Evolutionary conservation across 2,329 filamentous ascomycete genomes (phyloP).

Genomic region (Beauveria scarabaeidicola): DNA sequence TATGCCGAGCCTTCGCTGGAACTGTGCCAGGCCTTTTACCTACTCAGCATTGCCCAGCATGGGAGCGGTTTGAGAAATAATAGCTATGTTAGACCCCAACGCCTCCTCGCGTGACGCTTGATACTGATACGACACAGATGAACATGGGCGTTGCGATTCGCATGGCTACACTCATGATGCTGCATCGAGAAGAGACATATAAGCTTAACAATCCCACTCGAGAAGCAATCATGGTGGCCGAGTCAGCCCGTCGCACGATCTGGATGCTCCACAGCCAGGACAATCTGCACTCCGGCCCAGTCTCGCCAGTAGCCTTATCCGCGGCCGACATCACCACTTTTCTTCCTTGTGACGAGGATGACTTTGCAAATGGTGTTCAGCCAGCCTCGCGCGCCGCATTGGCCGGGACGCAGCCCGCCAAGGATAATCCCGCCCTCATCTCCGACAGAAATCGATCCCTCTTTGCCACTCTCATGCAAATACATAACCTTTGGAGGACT

Average conservation of each 20-base stretch:
- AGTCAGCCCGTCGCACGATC: conserved; percentile 49
- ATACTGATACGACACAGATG: conserved; percentile 28
- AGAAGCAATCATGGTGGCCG: conserved; percentile 39
- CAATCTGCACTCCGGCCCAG: conserved; percentile 45
- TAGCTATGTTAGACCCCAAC: conserved; percentile 38
- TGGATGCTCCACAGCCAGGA: conserved; percentile 55
- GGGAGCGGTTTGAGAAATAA: conserved; percentile 44
- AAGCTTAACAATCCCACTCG: conserved; percentile 31
- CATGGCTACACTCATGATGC: conserved; percentile 46
- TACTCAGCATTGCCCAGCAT: conserved; percentile 51
- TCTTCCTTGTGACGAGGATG: conserved; percentile 43
- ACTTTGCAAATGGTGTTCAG: conserved; percentile 40
- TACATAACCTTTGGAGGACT: conserved; percentile 45
- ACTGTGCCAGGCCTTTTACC: conserved; percentile 49
- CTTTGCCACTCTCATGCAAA: conserved; percentile 47
- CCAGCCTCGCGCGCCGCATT: conserved; percentile 44
- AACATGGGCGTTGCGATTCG: conserved; percentile 49
- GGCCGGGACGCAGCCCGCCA: conserved; percentile 42
- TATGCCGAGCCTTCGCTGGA: conserved; percentile 46
- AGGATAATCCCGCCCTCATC: conserved; percentile 35
- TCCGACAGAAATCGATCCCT: conserved; percentile 38
- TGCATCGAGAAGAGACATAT: conserved; percentile 50
- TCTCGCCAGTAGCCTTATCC: conserved; percentile 41
- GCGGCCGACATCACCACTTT: conserved; percentile 46
- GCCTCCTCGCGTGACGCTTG: background rate